Base-by-base conservation (phyloP, 2,329 filamentous ascomycete species). In the Ascosphaera acerosa region DNA sequence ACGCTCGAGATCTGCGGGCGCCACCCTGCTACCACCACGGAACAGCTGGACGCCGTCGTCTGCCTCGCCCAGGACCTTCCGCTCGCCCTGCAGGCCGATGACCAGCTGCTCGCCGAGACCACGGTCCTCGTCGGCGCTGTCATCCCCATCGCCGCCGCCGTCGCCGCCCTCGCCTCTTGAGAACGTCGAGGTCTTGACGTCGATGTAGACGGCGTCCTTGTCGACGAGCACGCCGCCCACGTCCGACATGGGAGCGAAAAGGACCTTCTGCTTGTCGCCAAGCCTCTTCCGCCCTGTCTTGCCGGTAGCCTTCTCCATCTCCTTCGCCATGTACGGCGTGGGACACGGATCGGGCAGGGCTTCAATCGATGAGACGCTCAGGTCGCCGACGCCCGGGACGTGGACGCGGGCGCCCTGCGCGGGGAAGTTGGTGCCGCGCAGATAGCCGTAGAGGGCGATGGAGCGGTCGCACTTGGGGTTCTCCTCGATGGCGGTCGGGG, bases 201-300 rank as follows among this genome's bases (percentile, higher is more conserved):
- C 67, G 38, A 75, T 92, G 57, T 90, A 97, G 22, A 97, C 82
- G 5, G 84, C 82, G 52, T 97, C 87, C 37, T 90, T 90, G 41
- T 97, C 87, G 32, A 97, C 84, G 47, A 94, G 71, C 9, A 97
- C 67, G 43, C 87, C 87, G 40, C 82, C 89, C 19, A 91, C 81
- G 52, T 97, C 87, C 16, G 82, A 91, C 84, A 97, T 94, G 19
- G 87, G 89, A 2, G 87, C 89, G 51, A 92, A 89, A 4, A 97
- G 58, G 42, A 89, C 69, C 55, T 92, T 92, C 47, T 97, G 84
- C 54, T 94, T 97, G 47, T 97, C 87, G 18, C 89, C 87, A 10
- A 97, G 56, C 34, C 82, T 65, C 44, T 73, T 70, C 38, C 81
- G 62, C 25, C 72, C 73, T 19, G 71, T 71, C 51, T 90, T 91